These are phyloP conservation scores for Russula emetica DNA, from an alignment of 768 basidiomycete genomes.

Conservation along the genomic window DNA sequence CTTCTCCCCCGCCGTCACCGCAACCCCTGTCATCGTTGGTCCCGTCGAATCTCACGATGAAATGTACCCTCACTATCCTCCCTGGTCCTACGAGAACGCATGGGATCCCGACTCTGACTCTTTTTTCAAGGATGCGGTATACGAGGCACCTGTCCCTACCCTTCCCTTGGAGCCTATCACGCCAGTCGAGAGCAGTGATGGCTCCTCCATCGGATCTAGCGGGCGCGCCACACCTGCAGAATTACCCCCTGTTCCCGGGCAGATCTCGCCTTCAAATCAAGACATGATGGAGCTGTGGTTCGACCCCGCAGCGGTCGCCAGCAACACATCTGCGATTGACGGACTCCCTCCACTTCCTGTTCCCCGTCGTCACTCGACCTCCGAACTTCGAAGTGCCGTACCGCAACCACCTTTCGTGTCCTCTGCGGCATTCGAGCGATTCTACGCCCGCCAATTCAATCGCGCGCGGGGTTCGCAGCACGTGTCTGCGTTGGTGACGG, in stretches of 20 bases:
- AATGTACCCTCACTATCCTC: slow-evolving; percentile 15
- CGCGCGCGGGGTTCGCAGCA: slow-evolving; percentile 14
- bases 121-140: slow-evolving; percentile 29
- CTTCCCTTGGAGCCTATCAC: slow-evolving; percentile 23
- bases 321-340: neutral
- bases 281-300: slow-evolving; percentile 18
- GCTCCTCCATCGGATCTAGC: slow-evolving; percentile 25
- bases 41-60: slow-evolving; percentile 21
- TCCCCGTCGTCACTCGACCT: slow-evolving; percentile 22
- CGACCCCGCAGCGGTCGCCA: neutral
- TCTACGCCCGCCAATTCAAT: slow-evolving; percentile 16
- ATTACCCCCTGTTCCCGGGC: slow-evolving; percentile 14
- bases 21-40: slow-evolving; percentile 19
- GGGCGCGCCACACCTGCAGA: slow-evolving; percentile 25
- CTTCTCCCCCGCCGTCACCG: slow-evolving; percentile 14
- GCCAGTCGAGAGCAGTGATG: slow-evolving; percentile 20
- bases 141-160: slow-evolving; percentile 23
- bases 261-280: slow-evolving; percentile 3
- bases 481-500: neutral
- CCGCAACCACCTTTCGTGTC: slow-evolving; percentile 4
- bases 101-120: slow-evolving; percentile 30
- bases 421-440: slow-evolving; percentile 15
- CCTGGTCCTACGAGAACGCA: slow-evolving; percentile 28
- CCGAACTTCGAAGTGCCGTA: slow-evolving; percentile 12
- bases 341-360: slow-evolving; percentile 6